Evolutionary conservation across 306 rosid genomes (phyloP).

Genomic region (Bauhinia variegata): DNA sequence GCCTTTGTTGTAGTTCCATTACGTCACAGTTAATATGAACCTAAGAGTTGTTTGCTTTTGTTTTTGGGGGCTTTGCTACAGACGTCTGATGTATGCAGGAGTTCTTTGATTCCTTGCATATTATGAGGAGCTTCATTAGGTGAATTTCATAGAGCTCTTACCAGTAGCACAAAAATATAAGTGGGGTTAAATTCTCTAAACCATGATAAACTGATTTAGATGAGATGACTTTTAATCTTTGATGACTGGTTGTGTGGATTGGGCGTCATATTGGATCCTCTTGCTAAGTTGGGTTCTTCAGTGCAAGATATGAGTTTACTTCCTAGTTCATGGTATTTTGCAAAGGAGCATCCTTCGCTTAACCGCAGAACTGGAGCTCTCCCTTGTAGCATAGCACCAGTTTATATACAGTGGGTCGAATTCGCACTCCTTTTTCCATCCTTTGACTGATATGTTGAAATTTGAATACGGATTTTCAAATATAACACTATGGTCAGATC

Average conservation of each 20-base stretch:
- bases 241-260: slow-evolving; percentile 47
- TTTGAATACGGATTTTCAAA: slow-evolving; percentile 47
- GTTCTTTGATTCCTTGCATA: slow-evolving; percentile 54
- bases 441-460: slow-evolving; percentile 42
- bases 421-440: slow-evolving; percentile 46
- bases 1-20: slow-evolving; percentile 52
- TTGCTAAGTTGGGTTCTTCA: slow-evolving; percentile 49
- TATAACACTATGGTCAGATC: slow-evolving; percentile 41
- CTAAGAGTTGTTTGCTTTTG: slow-evolving; percentile 68
- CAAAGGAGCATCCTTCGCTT: slow-evolving; percentile 49
- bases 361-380: slow-evolving; percentile 54
- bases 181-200: slow-evolving; percentile 53
- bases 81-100: slow-evolving; percentile 50
- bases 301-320: slow-evolving; percentile 49
- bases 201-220: slow-evolving; percentile 46
- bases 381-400: slow-evolving; percentile 51
- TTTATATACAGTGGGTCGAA: slow-evolving; percentile 60
- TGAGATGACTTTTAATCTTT: slow-evolving; percentile 47
- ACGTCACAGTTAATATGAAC: slow-evolving; percentile 62
- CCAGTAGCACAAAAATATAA: slow-evolving; percentile 54
- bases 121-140: slow-evolving; percentile 49
- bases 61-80: slow-evolving; percentile 74
- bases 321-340: slow-evolving; percentile 48
- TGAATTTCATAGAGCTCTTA: slow-evolving; percentile 53
- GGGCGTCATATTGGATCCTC: slow-evolving; percentile 46